Evolutionary conservation across 2,329 filamentous ascomycete genomes (phyloP), one percentile per base, ranked within the genome.

Genomic region (Cytospora mali): DNA sequence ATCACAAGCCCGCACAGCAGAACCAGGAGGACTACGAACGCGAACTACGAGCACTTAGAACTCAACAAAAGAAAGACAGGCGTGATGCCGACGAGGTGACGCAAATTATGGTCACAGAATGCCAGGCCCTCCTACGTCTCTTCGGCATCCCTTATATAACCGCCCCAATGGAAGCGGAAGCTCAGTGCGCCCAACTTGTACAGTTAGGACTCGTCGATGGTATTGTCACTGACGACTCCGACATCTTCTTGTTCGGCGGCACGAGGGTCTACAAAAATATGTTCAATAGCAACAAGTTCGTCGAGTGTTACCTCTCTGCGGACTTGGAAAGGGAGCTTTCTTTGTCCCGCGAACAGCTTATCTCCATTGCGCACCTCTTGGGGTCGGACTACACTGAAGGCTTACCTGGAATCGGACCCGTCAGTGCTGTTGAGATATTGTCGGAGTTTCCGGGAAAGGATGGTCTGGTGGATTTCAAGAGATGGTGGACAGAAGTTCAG

Each of bases 221-320:
- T 14, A 97, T 99, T 66, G 93, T 99, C 31, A 99, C 96, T 0
- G 95, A 99, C 71, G 95, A 99, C 73, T 96, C 91, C 3, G 95
- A 99, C 79, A 96, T 89, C 0, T 99, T 99, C 71, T 84, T 99
- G 0, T 99, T 99, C 74, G 96, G 95, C 21, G 96, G 95, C 42
- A 99, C 93, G 0, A 84, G 94, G 21, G 90, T 99, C 25, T 99
- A 99, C 82, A 99, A 99, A 76, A 99, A 99, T 79, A 96, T 99
- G 93, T 99, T 99, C 81, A 99, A 97, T 76, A 89, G 92, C 70
- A 95, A 95, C 75, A 99, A 99, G 74, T 96, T 92, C 70, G 95
- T 99, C 49, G 95, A 99, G 77, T 98, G 95, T 76, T 99, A 98
- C 73, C 84, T 99, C 11, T 79, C 88, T 2, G 81, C 80, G 0